Evolutionary conservation across 2,329 filamentous ascomycete species (phyloP), one percentile per base, ranked within the genome.

Genomic region (Fusarium virguliforme): DNA sequence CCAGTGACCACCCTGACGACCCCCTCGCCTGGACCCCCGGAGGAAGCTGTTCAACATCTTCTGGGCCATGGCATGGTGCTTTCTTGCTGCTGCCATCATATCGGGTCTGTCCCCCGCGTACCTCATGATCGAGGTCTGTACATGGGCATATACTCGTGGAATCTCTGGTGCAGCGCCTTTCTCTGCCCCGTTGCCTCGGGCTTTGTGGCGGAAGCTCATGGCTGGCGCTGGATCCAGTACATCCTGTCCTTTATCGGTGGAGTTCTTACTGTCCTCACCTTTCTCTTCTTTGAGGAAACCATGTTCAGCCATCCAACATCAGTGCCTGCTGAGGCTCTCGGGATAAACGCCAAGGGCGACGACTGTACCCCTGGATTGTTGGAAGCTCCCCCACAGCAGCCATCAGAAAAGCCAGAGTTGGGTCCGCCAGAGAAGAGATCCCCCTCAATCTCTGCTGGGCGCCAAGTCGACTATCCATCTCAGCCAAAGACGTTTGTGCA

Each of bases 241-340:
- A 71, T 75, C 15, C 55, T 73, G 12, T 43, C 74, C 1, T 60
- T 71, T 4, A 66, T 75, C 1, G 70, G 72, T 8, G 64, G 51
- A 8, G 62, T n/a, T 1, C 43, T 68, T 0, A 62, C 67, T 6
- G 24, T 75, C 1, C 24, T 69, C 0, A 72, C 48, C 62, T 0
- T 74, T 71, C n/a, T 72, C 71, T 53, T 69, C 70, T 74, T 75
- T 6, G 73, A 76, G 22, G 74, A 76, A 51, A 76, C 75, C 0
- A 76, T 74, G 67, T 75, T 65, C 51, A 70, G 67, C 55, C 66
- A 71, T 37, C 62, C 18, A n/a, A 22, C 18, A 35, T 12, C 6
- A 10, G 53, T 22, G 34, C 50, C 2, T 61, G 57, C 4, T 22
- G 9, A 57, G 38, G 22, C 48, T 63, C 6, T 41, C 22, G 1